Base-by-base conservation (phyloP, 1,284 basidiomycete species). In the Cutaneotrichosporon dermatis region DNA sequence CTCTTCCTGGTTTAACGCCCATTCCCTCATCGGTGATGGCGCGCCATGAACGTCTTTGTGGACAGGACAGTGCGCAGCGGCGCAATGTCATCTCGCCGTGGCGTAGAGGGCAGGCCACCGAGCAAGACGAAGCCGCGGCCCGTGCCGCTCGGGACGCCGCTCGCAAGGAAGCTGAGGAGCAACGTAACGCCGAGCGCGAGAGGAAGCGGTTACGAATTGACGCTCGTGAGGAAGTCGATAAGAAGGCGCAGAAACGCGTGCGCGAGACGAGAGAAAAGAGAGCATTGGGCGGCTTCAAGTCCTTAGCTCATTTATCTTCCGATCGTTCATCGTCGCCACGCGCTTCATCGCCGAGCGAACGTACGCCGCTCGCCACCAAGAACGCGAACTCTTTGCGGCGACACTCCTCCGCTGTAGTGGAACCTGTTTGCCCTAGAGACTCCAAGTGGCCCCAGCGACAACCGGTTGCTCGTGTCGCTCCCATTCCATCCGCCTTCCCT, bases 11-110 rank as follows among this genome's bases (percentile, higher is more conserved):
- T 5, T 11, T 51, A 8, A 51, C 51, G 3, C 53, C 42, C 4
- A 55, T 71, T 4, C 71, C 72, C 2, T 54, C 54, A 0, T 58
- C 62, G 6, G 62, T 73, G 1, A 41, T 72, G 4, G 60, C 55
- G 5, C 53, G 59, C 6, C 71, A 74, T 44, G 42, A 51, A 13
- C 59, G 61, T 12, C 45, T 72, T 7, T 69, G 65, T 46, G 64
- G 66, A 10, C 62, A 65, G 41, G 68, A 71, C 50, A 56, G 50
- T 13, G 58, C 25, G 25, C 25, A 34, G 2, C 59, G 57, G 12
- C 54, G 54, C 36, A 59, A 54, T 15, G 53, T 52, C 36, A 42
- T 55, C 12, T 63, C 61, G 4, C 66, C 67, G 10, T 66, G 64
- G 68, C 51, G 25, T 25, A 25, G 25, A 25, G 25, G 61, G 1